Evolutionary conservation across 768 basidiomycete genomes (phyloP), one percentile per base, ranked within the genome.

Genomic region (Leucosporidium scottii): DNA sequence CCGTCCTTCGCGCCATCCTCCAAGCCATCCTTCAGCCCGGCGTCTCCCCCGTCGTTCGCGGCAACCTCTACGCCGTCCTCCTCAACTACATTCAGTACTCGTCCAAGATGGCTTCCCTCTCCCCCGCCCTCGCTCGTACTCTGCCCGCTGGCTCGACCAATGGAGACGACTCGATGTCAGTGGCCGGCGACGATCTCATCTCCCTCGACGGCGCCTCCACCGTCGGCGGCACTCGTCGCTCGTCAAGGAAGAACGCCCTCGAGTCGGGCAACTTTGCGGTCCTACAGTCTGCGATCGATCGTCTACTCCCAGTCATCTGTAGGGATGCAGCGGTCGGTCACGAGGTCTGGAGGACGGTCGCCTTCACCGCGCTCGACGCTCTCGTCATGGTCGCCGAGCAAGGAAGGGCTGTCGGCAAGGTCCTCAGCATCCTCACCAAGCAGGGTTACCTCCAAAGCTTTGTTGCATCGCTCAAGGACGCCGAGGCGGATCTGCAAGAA

Each of bases 271-370:
- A 87, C 69, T 76, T 92, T 15, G 78, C 83, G 0, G 81, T 88
- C 64, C 79, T 98, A 76, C 87, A 86, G 73, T 79, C 82, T 8
- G 81, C 81, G 47, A 82, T 87, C 73, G 93, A 94, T 62, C 83
- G 87, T 8, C 79, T 97, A 25, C 82, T 92, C 0, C 79, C 85
- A 0, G 82, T 85, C 48, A 81, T 94, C 49, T 85, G 90, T 27
- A 83, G 91, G n/a, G 94, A 98, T 75, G 93, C 92, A 1, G 89
- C 91, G 62, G 93, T 96, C 71, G 93, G 93, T 10, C 86, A 90
- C 23, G 93, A 97, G 78, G 90, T 97, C 3, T 98, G 94, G 94
- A 91, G 91, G 79, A 93, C 93, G 4, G 85, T 97, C 21, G 90
- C 93, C 13, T 97, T 93, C 76, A 88, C 93, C 82, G 81, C 92